Conservation (phyloP, 306 rosid genomes). For the Cicer pinnatifidum region DNA sequence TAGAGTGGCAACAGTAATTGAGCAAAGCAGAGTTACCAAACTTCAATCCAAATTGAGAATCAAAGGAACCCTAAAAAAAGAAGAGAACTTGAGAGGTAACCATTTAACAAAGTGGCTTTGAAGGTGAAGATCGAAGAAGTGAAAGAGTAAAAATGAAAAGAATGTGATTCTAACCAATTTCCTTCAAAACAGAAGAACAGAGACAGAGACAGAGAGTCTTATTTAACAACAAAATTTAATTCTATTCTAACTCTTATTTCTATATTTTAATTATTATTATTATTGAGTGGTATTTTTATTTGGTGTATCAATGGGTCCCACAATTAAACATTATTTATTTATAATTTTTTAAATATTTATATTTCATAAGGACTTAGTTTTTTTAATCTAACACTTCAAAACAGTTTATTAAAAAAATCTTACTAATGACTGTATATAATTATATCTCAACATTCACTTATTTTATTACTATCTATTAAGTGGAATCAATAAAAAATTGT, state of each 20-base stretch:
- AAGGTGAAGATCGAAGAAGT: slow-evolving; percentile 45
- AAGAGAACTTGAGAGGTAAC: slow-evolving; percentile 16
- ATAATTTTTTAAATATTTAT: no score
- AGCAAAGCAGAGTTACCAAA: slow-evolving; percentile 39
- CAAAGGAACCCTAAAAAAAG: slow-evolving; percentile 43
- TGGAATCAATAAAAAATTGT: no score
- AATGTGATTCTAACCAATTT: slow-evolving; percentile 44
- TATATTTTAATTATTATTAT: no score
- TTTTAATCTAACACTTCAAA: no score
- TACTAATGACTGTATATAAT: no score
- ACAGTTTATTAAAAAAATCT: no score
- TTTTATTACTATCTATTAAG: no score
- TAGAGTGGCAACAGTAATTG: slow-evolving; percentile 35
- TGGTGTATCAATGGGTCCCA: no score
- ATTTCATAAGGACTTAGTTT: no score
- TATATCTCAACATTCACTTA: no score
- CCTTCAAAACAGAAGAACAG: slow-evolving; percentile 44
- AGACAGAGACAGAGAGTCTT: slow-evolving; percentile 45
- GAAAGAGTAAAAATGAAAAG: slow-evolving; percentile 33
- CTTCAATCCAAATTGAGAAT: slow-evolving; percentile 44
- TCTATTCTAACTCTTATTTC: slow-evolving; percentile 19
- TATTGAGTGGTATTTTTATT: no score
- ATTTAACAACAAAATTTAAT: slow-evolving; percentile 30
- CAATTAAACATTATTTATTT: no score
- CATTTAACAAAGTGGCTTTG: slow-evolving; percentile 6